phyloP scores from a whole-genome alignment of 805 yeast genomes.

The Yamadazyma insecticola region DNA sequence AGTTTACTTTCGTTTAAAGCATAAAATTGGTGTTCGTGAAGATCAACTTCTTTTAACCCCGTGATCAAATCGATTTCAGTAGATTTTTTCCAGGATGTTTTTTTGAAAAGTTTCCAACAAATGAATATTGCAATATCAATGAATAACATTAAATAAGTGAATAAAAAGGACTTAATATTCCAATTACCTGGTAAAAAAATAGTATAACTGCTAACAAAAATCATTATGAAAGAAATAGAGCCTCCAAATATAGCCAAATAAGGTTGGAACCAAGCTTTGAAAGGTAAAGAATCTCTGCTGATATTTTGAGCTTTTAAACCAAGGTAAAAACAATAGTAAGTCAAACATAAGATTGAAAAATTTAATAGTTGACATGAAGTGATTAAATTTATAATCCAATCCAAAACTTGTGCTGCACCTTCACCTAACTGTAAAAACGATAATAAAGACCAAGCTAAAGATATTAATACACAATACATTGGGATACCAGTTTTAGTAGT shows the following conservation, averaged over 20 bases:
- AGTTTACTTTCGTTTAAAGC: slow-evolving; percentile 16
- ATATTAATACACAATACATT: slow-evolving; percentile 38
- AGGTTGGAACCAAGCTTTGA: slow-evolving; percentile 33
- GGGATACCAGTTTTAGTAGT: slow-evolving; percentile 47
- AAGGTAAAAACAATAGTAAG: slow-evolving; percentile 55
- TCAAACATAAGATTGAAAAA: slow-evolving; percentile 33
- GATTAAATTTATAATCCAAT: slow-evolving; percentile 31
- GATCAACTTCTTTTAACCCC: slow-evolving; percentile 36
- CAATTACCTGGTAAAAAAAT: slow-evolving; percentile 38
- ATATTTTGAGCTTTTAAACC: slow-evolving; percentile 40
- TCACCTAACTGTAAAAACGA: slow-evolving; percentile 57
- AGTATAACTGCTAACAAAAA: slow-evolving; percentile 31
- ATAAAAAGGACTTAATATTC: slow-evolving; percentile 36
- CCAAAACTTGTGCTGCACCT: slow-evolving; percentile 22
- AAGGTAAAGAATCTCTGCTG: slow-evolving; percentile 27
- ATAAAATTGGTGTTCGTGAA: slow-evolving; percentile 31
- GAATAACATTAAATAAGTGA: slow-evolving; percentile 40
- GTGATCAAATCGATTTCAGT: slow-evolving; percentile 33
- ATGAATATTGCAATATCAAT: slow-evolving; percentile 31
- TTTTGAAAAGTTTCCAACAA: slow-evolving; percentile 32
- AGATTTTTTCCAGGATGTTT: slow-evolving; percentile 30
- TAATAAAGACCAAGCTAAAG: slow-evolving; percentile 53
- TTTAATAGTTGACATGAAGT: slow-evolving; percentile 28
- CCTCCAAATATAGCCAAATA: slow-evolving; percentile 29
- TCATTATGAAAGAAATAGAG: slow-evolving; percentile 25